Evolutionary conservation across 768 basidiomycete species (phyloP).

Genomic region (Exsudoporus frostii): DNA sequence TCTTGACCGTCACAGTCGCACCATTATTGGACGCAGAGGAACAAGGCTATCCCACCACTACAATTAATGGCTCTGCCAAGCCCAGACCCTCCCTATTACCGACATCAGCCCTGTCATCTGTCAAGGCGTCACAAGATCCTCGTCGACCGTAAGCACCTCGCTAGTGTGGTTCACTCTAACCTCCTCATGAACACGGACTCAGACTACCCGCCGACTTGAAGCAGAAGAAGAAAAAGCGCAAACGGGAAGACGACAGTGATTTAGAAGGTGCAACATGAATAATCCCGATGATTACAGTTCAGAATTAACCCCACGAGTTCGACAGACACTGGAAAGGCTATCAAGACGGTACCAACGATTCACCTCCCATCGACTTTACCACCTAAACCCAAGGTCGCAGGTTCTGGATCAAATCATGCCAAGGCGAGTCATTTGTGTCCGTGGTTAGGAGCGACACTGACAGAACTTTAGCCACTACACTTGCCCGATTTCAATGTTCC

Average conservation of each 20-base stretch:
- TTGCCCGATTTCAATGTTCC: constrained; percentile 67
- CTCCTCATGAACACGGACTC: not conserved
- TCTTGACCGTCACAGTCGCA: constrained; percentile 33
- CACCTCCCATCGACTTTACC: constrained; percentile 37
- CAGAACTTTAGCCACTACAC: constrained; percentile 21
- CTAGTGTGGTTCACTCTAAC: constrained; percentile 15
- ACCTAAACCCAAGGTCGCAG: constrained; percentile 56
- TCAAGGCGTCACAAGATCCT: constrained; percentile 58
- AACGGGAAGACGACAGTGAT: constrained; percentile 76
- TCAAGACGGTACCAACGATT: constrained; percentile 58
- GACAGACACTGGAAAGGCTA: constrained; percentile 49
- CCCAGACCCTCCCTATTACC: constrained; percentile 48
- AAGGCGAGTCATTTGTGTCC: constrained; percentile 43
- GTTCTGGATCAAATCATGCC: constrained; percentile 40
- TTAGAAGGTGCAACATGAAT: constrained; percentile 50
- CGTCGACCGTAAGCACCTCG: constrained; percentile 50
- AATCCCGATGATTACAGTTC: not conserved
- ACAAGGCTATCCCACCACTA: constrained; percentile 28
- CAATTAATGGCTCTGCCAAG: constrained; percentile 39
- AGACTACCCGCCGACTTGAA: constrained; percentile 51
- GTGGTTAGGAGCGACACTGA: constrained; percentile 9
- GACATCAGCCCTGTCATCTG: constrained; percentile 44
- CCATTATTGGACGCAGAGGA: constrained; percentile 55
- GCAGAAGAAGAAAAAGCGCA: constrained; percentile 86
- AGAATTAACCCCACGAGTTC: constrained; percentile 7